Percentiles rank a stretch among this genome's conserved stretches.
These are phyloP conservation scores for Fusarium newnesense DNA, from an alignment of 2,329 filamentous ascomycete genomes.

Conservation along the genomic window DNA sequence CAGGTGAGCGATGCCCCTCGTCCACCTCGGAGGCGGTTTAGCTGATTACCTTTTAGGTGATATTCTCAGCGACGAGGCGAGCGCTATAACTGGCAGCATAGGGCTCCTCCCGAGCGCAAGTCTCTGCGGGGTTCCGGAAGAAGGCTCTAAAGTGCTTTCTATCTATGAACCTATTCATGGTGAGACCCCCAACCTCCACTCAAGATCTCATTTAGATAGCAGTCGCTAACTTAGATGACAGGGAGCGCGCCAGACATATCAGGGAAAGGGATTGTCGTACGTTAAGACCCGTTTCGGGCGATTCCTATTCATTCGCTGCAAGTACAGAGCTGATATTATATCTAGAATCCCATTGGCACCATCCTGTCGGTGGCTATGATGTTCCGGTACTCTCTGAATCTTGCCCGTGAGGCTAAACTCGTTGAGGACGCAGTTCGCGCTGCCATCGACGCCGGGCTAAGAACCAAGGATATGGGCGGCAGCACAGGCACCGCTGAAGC, in stretches of 20 bases:
- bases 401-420: constrained; percentile 77
- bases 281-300: neutral
- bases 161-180: constrained; percentile 99
- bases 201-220: neutral
- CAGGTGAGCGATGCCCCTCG: neutral
- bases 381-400: constrained; percentile 86
- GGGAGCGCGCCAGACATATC: constrained; percentile 72
- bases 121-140: constrained; percentile 86
- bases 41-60: constrained; percentile 73
- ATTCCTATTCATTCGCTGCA: neutral
- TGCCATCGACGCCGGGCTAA: constrained; percentile 79
- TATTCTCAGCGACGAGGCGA: constrained; percentile 95
- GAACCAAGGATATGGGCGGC: constrained; percentile 86
- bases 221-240: neutral
- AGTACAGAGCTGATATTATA: neutral
- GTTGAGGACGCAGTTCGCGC: constrained; percentile 83
- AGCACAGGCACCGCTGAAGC: constrained; percentile 74
- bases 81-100: constrained; percentile 90
- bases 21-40: neutral
- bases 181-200: constrained; percentile 51
- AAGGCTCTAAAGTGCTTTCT: constrained; percentile 85
- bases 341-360: constrained; percentile 79
- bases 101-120: constrained; percentile 90
- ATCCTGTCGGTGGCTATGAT: constrained; percentile 95
- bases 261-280: constrained; percentile 80